Base-by-base conservation (phyloP, 768 basidiomycete genomes). In the Suillus discolor region DNA sequence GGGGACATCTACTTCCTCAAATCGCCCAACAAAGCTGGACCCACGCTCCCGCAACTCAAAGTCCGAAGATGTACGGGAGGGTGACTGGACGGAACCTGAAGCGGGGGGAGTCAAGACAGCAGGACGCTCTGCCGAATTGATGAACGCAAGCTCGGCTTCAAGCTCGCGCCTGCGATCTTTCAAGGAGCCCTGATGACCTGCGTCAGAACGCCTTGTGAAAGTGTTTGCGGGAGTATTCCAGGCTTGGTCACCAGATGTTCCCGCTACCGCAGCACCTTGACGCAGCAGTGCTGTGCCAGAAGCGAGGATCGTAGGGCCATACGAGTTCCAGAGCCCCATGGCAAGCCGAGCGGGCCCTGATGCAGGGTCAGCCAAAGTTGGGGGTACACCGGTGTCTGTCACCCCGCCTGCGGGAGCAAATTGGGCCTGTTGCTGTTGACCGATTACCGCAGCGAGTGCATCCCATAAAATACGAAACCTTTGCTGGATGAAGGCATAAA, bases 1-100 rank as follows among this genome's bases (percentile, higher is more conserved):
- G 49, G 86, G 85, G n/a, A 88, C 86, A 66, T 89, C 87, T 2
- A 88, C 83, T 77, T 92, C 89, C 69, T 92, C 91, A 67, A 89
- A 89, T 71, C 66, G 79, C 34, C 82, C 82, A 57, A 79, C 63
- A 63, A 63, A 73, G 20, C 72, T 80, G 18, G 78, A 79, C 13
- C 80, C 77, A 54, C 87, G 81, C 71, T 83, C 84, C 47, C 86
- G 80, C 7, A 82, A 57, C 38, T 81, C 81, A 8, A 81, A 79
- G 57, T 77, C 73, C 23, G 84, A 85, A 53, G 84, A 78, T 31
- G 67, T 69, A 38, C 80, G 74, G 41, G 81, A 81, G 25, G 73
- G 73, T 31, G 67, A 65, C 42, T 71, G 70, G 31, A 78, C 73
- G 23, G 80, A 72, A 59, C 76, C 75, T 41, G 78, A 76, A 62